Base-by-base conservation (phyloP, 75 land plant species). In the Gnetum montanum region DNA sequence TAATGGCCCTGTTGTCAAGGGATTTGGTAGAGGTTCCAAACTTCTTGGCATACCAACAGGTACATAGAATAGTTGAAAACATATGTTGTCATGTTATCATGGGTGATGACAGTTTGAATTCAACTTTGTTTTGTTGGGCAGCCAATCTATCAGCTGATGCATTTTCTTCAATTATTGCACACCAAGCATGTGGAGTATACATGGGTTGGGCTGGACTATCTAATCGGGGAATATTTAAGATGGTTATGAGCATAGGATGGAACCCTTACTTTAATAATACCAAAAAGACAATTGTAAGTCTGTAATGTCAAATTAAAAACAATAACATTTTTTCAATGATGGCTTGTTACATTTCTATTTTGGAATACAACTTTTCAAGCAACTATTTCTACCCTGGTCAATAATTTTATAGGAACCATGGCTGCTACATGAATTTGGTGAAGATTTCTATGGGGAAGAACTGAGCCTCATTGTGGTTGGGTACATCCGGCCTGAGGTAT, bases 171-270 rank as follows among this genome's bases (percentile, higher is more conserved):
- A 34, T 87, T 48, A 73, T 94, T 16, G 72, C 85, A 30, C 81
- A 83, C 24, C 76, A 81, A 45, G 80, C 90, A 2, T 83, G 97
- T 16, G 99, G 99, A 5, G 84, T 95, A 11, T 95, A 90, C 65
- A 73, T 95, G 46, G 99, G 99, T 34, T 95, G 99, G 99, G 99
- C 99, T 52, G 85, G 85, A 33, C 76, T 95, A 49, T 64, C 88
- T 33, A 78, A 50, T 1, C 63, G 66, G 20, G 98, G 98, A 20
- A 74, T 95, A 19, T 95, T 69, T 62, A 90, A 90, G 70, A 95
- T 90, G 91, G 99, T 95, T 29, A 90, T 90, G 96, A 95, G 92
- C 54, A 75, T 95, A 46, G 99, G 99, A 13, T 95, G 99, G 99
- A 95, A 90, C 37, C 99, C 99, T 6, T 95, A 76, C 53, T 95